Evolutionary conservation across 768 basidiomycete genomes (phyloP).

Genomic region (Leucocoprinus sp.): DNA sequence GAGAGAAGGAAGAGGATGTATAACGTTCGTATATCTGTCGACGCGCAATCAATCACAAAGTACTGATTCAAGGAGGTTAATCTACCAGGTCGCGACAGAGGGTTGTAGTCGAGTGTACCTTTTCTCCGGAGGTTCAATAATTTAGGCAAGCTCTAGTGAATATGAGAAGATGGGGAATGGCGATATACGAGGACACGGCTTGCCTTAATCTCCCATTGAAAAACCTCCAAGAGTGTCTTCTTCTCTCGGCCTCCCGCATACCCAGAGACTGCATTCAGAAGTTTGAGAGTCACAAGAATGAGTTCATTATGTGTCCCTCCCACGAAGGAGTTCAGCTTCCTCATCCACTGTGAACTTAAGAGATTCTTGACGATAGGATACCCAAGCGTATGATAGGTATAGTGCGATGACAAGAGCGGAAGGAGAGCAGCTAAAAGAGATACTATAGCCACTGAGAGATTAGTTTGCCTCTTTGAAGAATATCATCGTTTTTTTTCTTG

Average conservation of each 20-base stretch:
- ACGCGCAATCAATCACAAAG: too few species aligned
- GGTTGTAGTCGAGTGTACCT: slow-evolving; percentile 33
- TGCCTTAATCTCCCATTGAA: slow-evolving; percentile 78
- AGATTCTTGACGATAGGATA: slow-evolving; percentile 54
- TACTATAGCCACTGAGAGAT: neutral
- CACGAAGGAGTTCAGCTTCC: slow-evolving; percentile 54
- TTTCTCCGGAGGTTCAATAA: slow-evolving; percentile 65
- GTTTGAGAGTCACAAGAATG: slow-evolving; percentile 54
- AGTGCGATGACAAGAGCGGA: slow-evolving; percentile 56
- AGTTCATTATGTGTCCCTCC: slow-evolving; percentile 56
- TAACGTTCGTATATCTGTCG: slow-evolving; percentile 68
- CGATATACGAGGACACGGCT: slow-evolving; percentile 3
- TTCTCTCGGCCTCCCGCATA: slow-evolving; percentile 64
- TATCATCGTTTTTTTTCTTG: neutral
- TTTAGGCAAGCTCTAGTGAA: slow-evolving; percentile 50
- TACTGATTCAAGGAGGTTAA: neutral
- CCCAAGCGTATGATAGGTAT: slow-evolving; percentile 57
- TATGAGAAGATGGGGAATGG: slow-evolving; percentile 8
- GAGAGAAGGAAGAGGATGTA: slow-evolving; percentile 69
- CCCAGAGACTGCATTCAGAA: slow-evolving; percentile 51
- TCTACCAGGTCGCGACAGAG: slow-evolving; percentile 52
- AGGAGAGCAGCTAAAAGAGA: slow-evolving; percentile 55
- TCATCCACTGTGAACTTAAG: slow-evolving; percentile 46
- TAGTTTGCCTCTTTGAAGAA: neutral
- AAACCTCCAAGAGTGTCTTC: slow-evolving; percentile 53